A percentile compares a stretch with the other conserved stretches of the same genome.
Conservation (phyloP, 768 basidiomycete species). For the Hydnomerulius pinastri region DNA sequence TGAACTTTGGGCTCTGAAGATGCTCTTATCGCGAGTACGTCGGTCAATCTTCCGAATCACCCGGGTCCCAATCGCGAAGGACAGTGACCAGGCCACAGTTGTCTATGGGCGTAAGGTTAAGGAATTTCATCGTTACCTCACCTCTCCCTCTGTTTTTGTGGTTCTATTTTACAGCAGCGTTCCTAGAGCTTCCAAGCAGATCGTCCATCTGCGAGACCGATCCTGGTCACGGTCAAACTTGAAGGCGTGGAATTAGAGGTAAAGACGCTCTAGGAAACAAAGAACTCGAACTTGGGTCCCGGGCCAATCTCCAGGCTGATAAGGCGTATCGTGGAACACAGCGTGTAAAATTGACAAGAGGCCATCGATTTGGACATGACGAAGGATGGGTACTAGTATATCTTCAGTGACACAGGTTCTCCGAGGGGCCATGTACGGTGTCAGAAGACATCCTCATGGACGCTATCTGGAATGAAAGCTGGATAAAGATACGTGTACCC, state of each 20-base stretch:
- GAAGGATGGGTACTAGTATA: slow-evolving; percentile 3
- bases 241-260: neutral
- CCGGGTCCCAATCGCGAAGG: too few relatives aligned
- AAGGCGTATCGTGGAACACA: slow-evolving; percentile 17
- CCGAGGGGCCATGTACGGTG: slow-evolving; percentile 11
- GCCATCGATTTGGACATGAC: slow-evolving; percentile 13
- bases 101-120: too few relatives aligned
- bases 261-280: too few relatives aligned
- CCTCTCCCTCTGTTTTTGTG: slow-evolving; percentile 27
- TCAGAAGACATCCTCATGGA: slow-evolving; percentile 2
- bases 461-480: neutral
- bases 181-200: slow-evolving; percentile 21
- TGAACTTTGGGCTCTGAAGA: too few relatives aligned
- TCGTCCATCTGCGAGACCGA: slow-evolving; percentile 31
- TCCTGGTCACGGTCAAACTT: slow-evolving; percentile 11
- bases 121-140: slow-evolving; percentile 35
- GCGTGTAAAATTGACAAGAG: slow-evolving; percentile 4
- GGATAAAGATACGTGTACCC: neutral
- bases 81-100: slow-evolving; percentile 16
- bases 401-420: slow-evolving; percentile 18
- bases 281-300: too few relatives aligned
- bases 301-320: too few relatives aligned
- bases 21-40: slow-evolving; percentile 8
- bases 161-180: slow-evolving; percentile 31
- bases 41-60: slow-evolving; percentile 23